These are phyloP conservation scores for Saturnispora silvae DNA, from an alignment of 805 yeast genomes.

Conservation along the genomic window DNA sequence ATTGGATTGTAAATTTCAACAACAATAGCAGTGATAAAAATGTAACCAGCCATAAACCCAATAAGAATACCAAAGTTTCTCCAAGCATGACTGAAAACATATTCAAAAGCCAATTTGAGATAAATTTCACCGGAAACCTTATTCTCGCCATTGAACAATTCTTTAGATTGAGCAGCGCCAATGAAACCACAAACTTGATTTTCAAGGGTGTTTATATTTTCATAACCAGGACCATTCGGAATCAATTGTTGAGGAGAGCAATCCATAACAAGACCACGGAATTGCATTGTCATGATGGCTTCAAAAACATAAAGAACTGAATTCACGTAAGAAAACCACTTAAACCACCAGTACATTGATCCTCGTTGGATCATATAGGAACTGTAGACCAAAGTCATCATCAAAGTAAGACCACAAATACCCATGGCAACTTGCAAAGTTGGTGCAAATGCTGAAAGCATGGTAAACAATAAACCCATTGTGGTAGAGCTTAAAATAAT, in stretches of 20 bases:
- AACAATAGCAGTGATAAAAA: constrained; percentile 20
- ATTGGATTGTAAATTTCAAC: constrained; percentile 24
- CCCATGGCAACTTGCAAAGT: constrained; percentile 48
- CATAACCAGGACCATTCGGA: constrained; percentile 49
- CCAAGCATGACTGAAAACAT: constrained; percentile 57
- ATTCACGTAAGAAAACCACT: constrained; percentile 42
- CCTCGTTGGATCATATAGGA: constrained; percentile 54
- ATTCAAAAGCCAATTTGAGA: constrained; percentile 35
- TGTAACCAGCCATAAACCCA: constrained; percentile 33
- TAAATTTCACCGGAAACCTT: constrained; percentile 45
- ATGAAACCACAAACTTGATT: constrained; percentile 41
- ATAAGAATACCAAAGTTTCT: constrained; percentile 56
- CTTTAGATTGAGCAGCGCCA: constrained; percentile 32
- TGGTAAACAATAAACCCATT: constrained; percentile 41
- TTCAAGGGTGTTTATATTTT: constrained; percentile 24
- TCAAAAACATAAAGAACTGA: constrained; percentile 42
- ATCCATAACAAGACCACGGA: constrained; percentile 40
- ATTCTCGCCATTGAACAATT: constrained; percentile 18
- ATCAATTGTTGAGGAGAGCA: constrained; percentile 35
- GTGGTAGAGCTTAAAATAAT: constrained; percentile 25
- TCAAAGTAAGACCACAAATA: constrained; percentile 44
- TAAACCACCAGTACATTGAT: constrained; percentile 52
- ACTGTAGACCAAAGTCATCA: constrained; percentile 47
- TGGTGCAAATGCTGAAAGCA: constrained; percentile 40
- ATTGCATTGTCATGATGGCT: constrained; percentile 46